Evolutionary conservation across 108 stramenopile genomes (phyloP), one percentile per base, ranked within the genome.

Genomic region (Nannochloropsis granulata): DNA sequence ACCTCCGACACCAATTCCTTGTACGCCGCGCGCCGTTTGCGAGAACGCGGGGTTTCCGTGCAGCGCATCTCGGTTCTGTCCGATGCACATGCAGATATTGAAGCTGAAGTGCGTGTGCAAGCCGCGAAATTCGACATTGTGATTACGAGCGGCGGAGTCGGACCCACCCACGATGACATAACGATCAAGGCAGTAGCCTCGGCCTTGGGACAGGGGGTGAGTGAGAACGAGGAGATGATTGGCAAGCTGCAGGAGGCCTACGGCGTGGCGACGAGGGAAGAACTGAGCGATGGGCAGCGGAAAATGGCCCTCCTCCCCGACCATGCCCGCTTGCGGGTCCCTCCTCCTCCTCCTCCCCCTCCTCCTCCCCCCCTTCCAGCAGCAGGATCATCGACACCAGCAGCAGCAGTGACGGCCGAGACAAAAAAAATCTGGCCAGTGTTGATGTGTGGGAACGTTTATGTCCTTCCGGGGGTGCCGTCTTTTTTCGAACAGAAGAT

Each of bases 151-250:
- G 97, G 97, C n/a, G 97, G 97, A 0, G 93, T 98, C 25, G 97
- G 97, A 14, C 96, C 96, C 0, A 98, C 97, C 8, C 97, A 98
- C 81, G 97, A 98, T 82, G 97, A 98, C 91, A 94, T 98, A 13
- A 98, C 97, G 3, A 93, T 98, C 79, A 94, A 94, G 83, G 94
- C 94, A 44, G 94, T 97, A 19, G 95, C 95, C 0, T 85, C 84
- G 43, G 94, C 95, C 8, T 85, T 95, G 45, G 91, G 90, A 12
- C 83, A 87, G 26, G 90, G 44, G 84, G 45, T 83, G 71, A 14
- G 13, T 12, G 83, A 94, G 19, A 91, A 95, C 89, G 85, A 88
- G 56, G 95, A 97, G 86, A 98, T 98, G 97, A 92, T 95, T 25
- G 83, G 89, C n/a, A 86, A 93, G 1, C 84, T 98, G 79, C 44